Percentiles rank a stretch among this genome's conserved stretches.
Conservation (phyloP, 1,284 basidiomycete species). For the Moesziomyces sp. region DNA sequence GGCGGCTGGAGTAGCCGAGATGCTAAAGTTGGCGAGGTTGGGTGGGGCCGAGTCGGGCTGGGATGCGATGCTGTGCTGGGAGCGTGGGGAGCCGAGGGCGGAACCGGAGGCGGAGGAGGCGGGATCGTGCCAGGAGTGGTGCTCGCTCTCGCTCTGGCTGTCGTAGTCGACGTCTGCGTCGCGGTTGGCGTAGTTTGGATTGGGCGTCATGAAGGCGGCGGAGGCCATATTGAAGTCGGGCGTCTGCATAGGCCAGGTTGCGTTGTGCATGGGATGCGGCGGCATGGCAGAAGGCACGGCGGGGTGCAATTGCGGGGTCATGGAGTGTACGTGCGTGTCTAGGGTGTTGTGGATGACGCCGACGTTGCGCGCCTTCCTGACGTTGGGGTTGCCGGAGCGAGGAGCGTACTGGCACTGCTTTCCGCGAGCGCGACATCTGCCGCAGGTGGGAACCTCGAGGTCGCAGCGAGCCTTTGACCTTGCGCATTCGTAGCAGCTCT, state of each 20-base stretch:
- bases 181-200: slow-evolving; percentile 34
- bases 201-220: slow-evolving; percentile 26
- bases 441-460: slow-evolving; percentile 60
- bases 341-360: slow-evolving; percentile 13
- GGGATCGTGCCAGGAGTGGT: slow-evolving; percentile 36
- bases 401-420: slow-evolving; percentile 60
- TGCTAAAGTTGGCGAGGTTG: slow-evolving; percentile 35
- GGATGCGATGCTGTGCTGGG: slow-evolving; percentile 25
- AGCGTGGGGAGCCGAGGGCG: slow-evolving; percentile 31
- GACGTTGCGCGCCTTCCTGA: slow-evolving; percentile 44
- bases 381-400: slow-evolving; percentile 60
- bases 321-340: slow-evolving; percentile 18
- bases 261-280: slow-evolving; percentile 18
- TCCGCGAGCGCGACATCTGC: slow-evolving; percentile 55
- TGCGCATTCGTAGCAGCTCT: slow-evolving; percentile 61
- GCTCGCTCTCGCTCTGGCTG: slow-evolving; percentile 45
- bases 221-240: slow-evolving; percentile 22
- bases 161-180: slow-evolving; percentile 42
- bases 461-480: slow-evolving; percentile 61
- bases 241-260: slow-evolving; percentile 29
- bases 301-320: slow-evolving; percentile 24
- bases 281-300: slow-evolving; percentile 5
- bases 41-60: slow-evolving; percentile 36
- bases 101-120: slow-evolving; percentile 33
- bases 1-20: slow-evolving; percentile 11